phyloP scores from a whole-genome alignment of 441 rosid species.

The Pelargonium myrrhifolium region DNA sequence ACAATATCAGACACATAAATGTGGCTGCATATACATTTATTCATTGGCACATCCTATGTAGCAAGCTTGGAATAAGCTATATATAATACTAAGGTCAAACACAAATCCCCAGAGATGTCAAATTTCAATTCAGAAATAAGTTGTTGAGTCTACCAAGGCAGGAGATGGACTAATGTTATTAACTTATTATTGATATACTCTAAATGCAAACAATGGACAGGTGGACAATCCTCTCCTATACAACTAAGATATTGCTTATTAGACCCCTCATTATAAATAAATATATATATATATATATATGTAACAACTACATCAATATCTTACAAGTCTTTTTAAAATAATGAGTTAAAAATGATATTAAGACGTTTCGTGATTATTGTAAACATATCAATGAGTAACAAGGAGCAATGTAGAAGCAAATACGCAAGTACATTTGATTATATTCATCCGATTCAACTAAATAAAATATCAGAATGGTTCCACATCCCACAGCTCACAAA shows the following conservation, averaged over 20 bases:
- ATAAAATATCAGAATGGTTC: not conserved
- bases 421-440: too few relatives aligned
- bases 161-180: not conserved
- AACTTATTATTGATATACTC: not conserved
- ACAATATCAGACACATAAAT: not conserved
- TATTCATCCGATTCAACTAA: too few relatives aligned
- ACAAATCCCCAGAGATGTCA: not conserved
- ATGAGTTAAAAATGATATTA: not conserved
- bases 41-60: too few relatives aligned
- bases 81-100: too few relatives aligned
- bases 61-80: too few relatives aligned
- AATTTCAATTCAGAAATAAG: not conserved
- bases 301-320: not conserved
- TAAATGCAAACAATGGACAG: not conserved
- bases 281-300: too few relatives aligned
- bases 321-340: not conserved
- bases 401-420: not conserved
- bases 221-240: not conserved
- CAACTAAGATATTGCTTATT: not conserved
- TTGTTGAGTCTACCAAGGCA: not conserved
- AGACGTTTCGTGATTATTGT: not conserved
- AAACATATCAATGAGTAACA: not conserved
- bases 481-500: not conserved
- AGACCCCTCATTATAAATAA: not conserved
- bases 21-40: not conserved